phyloP scores from a whole-genome alignment of 352 stramenopile genomes.

The Globisporangium nunn region DNA sequence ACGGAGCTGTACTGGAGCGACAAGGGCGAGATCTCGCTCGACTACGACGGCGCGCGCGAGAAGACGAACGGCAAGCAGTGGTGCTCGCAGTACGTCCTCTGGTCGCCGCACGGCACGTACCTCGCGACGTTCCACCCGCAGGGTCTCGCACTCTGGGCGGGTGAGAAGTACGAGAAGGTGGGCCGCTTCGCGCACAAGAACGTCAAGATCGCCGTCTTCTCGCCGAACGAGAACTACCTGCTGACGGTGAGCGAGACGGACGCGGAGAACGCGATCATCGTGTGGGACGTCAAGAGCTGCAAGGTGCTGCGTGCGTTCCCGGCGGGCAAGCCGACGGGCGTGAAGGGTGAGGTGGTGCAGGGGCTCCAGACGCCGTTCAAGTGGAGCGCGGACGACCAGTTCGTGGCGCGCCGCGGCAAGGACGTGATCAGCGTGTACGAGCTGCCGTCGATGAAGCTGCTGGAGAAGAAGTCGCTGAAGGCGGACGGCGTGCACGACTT shows the following conservation, averaged over 20 bases:
- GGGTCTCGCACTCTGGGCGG: conserved; percentile 97
- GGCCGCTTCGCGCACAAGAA: conserved; percentile 94
- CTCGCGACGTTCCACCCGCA: conserved; percentile 96
- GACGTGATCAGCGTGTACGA: conserved; percentile 93
- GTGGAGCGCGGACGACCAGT: conserved; percentile 95
- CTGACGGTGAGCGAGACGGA: conserved; percentile 94
- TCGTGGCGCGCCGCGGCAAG: conserved; percentile 92
- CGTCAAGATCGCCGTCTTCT: conserved; percentile 94
- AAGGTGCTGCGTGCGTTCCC: conserved; percentile 83
- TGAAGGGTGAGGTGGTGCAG: conserved; percentile 69
- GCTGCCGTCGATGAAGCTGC: conserved; percentile 93
- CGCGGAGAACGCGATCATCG: conserved; percentile 92
- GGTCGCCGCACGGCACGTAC: conserved; percentile 95
- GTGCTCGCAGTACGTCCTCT: conserved; percentile 98
- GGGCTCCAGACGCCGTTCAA: conserved; percentile 88
- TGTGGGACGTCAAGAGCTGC: conserved; percentile 93
- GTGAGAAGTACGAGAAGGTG: conserved; percentile 96
- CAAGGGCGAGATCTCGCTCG: conserved; percentile 81
- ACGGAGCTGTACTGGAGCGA: conserved; percentile 97
- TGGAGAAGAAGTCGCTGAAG: conserved; percentile 96
- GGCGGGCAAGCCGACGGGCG: conserved; percentile 69
- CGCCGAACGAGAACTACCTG: conserved; percentile 95
- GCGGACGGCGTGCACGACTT: conserved; percentile 96
- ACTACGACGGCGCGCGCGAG: conserved; percentile 95
- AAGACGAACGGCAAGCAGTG: conserved; percentile 94